phyloP scores from a whole-genome alignment of 139 green algal genomes.

The Chlorella sp. region DNA sequence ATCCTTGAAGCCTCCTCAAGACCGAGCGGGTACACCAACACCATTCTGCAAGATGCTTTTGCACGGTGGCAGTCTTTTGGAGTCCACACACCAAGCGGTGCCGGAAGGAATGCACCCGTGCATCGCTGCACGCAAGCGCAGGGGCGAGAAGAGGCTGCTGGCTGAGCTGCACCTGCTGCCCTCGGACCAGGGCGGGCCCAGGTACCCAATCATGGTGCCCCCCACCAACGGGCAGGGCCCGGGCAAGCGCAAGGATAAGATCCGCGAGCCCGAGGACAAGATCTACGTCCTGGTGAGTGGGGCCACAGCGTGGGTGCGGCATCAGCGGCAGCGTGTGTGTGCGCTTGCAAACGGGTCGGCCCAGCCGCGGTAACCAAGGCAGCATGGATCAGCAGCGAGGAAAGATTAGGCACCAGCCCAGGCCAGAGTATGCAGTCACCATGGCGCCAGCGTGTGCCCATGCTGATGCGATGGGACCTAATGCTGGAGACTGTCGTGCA shows the following conservation, averaged over 20 bases:
- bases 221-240: too few relatives aligned
- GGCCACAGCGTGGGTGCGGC: not conserved
- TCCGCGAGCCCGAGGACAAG: constrained; percentile 57
- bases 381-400: too few relatives aligned
- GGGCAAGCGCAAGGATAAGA: constrained; percentile 58
- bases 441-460: too few relatives aligned
- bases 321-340: too few relatives aligned
- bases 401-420: too few relatives aligned
- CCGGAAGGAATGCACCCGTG: not conserved
- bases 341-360: too few relatives aligned
- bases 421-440: too few relatives aligned
- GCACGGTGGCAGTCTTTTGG: not conserved
- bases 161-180: constrained; percentile 56
- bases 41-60: not conserved
- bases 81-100: not conserved
- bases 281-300: constrained; percentile 68
- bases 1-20: not conserved
- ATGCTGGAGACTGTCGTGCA: too few relatives aligned
- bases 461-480: too few relatives aligned
- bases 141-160: constrained; percentile 64
- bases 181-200: constrained; percentile 15
- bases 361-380: too few relatives aligned
- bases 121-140: constrained; percentile 7
- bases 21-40: not conserved
- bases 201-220: constrained; percentile 49